Base-by-base conservation (phyloP, 805 yeast species). In the Cyberlindnera amylophila region DNA sequence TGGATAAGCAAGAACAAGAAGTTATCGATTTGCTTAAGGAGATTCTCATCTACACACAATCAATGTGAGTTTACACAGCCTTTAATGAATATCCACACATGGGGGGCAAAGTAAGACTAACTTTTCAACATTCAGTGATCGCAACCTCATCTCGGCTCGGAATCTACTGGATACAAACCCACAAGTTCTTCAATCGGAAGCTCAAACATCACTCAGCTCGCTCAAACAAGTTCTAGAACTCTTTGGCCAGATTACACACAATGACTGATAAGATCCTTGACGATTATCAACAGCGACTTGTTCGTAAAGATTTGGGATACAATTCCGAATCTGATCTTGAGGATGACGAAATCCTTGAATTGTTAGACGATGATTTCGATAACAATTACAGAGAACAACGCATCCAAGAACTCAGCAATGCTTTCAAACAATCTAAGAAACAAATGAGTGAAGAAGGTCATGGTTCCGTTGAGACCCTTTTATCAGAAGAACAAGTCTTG, bases 381-480 rank as follows among this genome's bases (percentile, higher is more conserved):
- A 34, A 40, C 4, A 81, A 76, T 34, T 82, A 80, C 53, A 67
- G 93, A 59, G 91, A 82, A 53, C 69, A 70, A 50, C 66, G 95
- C 27, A 64, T 84, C 38, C 74, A 79, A 42, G 79, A 83, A 51
- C 62, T 83, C 27, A 66, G 75, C 1, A 57, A 65, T 61, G 64
- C 69, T 61, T 65, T 67, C 53, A 62, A 55, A 30, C 58, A 50
- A n/a, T 61, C 66, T 35, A 59, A 59, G 39, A 59, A 61, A 42
- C 62, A 62, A 26, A 50, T 65, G 18, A 6, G 24, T 6, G 63
- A 66, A 30, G 61, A 64, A 9, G 72, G 75, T 3, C 65, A 66
- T 52, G 82, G 85, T 3, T 44, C 51, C 3, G 55, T 81, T 13
- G 60, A 62, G 27, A 63, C 64, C 1, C 45, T 76, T 6, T 54